A percentile compares a stretch with the other conserved stretches of the same genome.
Conservation (phyloP, 192 early-diverging fungal species). For the Hyaloraphidium curvatum region DNA sequence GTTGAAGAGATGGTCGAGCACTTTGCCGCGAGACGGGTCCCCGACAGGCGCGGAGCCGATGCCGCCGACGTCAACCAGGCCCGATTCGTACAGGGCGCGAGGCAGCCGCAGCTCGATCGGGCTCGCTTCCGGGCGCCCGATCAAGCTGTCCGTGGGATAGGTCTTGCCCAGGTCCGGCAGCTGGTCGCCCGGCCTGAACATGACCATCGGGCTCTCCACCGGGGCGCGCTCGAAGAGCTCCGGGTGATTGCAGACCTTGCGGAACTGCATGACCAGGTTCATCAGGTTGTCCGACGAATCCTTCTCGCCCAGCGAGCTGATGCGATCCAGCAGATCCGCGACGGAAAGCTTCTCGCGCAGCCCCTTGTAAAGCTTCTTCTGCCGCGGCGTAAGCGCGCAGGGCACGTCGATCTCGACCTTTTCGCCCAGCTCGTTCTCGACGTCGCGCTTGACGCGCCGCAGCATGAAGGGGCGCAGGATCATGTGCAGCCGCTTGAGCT, state of each 20-base stretch:
- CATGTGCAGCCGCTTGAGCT: constrained; percentile 67
- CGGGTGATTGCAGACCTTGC: constrained; percentile 77
- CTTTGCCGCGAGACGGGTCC: constrained; percentile 15
- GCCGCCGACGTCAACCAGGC: no score
- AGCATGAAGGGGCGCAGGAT: constrained; percentile 93
- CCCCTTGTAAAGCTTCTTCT: constrained; percentile 48
- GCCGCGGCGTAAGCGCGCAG: constrained; percentile 56
- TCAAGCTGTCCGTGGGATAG: constrained; percentile 39
- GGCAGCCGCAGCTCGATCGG: no score
- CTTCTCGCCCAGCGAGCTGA: constrained; percentile 37
- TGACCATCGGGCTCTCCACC: constrained; percentile 51
- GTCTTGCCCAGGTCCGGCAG: no score
- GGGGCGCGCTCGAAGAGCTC: constrained; percentile 74
- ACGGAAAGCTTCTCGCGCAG: constrained; percentile 62
- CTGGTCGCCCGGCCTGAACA: not conserved
- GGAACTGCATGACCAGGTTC: constrained; percentile 90
- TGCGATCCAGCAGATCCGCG: constrained; percentile 48
- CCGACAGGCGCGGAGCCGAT: no score
- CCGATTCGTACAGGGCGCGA: no score
- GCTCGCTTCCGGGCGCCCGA: no score
- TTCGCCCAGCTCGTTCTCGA: constrained; percentile 74
- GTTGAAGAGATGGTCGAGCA: constrained; percentile 26
- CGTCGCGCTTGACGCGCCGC: constrained; percentile 71
- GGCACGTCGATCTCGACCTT: constrained; percentile 73
- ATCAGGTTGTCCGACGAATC: constrained; percentile 66